A percentile compares a stretch with the other conserved stretches of the same genome.
Evolutionary conservation across 768 basidiomycete genomes (phyloP).

Genomic region (Agrocybe pediades): DNA sequence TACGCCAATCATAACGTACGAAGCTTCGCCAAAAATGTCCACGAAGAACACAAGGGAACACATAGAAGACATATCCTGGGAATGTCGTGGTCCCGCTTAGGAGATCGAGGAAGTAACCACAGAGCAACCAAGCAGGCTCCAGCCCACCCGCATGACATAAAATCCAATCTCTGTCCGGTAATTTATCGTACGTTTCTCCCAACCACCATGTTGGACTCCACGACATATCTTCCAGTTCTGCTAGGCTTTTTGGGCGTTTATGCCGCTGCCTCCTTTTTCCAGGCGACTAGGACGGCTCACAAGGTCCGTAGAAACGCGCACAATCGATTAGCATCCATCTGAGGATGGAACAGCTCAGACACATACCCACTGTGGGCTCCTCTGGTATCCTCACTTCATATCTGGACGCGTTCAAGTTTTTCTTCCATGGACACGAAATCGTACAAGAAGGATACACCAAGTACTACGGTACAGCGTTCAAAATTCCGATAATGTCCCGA

Average conservation of each 20-base stretch:
- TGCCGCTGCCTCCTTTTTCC: neutral
- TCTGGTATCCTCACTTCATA: conserved; percentile 12
- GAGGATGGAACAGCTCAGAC: conserved; percentile 12
- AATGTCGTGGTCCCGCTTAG: neutral
- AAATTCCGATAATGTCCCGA: conserved; percentile 15
- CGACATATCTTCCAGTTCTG: neutral
- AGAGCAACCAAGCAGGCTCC: no score
- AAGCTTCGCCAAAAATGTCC: neutral
- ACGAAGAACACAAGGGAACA: neutral
- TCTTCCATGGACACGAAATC: conserved; percentile 12
- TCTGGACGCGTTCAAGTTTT: conserved; percentile 12
- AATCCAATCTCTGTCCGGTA: no score
- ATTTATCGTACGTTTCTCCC: neutral
- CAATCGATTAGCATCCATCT: neutral
- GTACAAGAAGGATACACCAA: conserved; percentile 25
- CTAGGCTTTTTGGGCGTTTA: neutral
- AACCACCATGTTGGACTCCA: neutral
- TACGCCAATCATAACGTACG: neutral
- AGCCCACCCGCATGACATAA: no score
- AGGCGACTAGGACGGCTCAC: neutral
- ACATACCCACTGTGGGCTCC: conserved; percentile 19
- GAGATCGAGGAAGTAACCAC: neutral
- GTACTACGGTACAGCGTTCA: conserved; percentile 21
- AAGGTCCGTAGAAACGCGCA: neutral
- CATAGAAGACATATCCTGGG: neutral